Evolutionary conservation across 192 early-diverging fungal species (phyloP).

Genomic region (Dispira simplex): DNA sequence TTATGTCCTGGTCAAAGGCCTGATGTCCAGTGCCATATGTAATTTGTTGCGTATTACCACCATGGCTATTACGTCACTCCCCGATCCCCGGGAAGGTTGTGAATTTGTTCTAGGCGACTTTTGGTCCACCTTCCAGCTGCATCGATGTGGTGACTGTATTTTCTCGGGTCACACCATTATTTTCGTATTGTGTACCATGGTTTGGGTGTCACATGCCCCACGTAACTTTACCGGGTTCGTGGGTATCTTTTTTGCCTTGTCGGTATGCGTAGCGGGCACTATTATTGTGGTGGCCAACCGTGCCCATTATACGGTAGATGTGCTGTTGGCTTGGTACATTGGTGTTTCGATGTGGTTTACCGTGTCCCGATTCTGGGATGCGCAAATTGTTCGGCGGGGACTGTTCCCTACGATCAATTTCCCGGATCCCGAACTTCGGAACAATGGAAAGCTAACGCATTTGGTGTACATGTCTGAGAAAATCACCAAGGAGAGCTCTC

Average conservation of each 20-base stretch:
- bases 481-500: too few species aligned
- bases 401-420: constrained; percentile 29
- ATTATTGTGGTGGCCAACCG: constrained; percentile 43
- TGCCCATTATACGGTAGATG: constrained; percentile 46
- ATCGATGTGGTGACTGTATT: constrained; percentile 48
- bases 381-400: constrained; percentile 27
- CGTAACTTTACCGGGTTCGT: constrained; percentile 15
- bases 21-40: constrained; percentile 33
- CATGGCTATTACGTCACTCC: constrained; percentile 47
- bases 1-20: constrained; percentile 33
- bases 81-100: constrained; percentile 41
- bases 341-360: constrained; percentile 32
- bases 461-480: neutral
- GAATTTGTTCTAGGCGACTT: constrained; percentile 34
- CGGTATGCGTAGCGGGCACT: constrained; percentile 33
- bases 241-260: constrained; percentile 25
- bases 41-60: constrained; percentile 41
- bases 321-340: constrained; percentile 42
- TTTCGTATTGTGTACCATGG: constrained; percentile 38
- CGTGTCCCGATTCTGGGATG: constrained; percentile 35
- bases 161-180: constrained; percentile 50
- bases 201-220: constrained; percentile 41
- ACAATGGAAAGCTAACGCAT: neutral
- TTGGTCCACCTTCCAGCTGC: constrained; percentile 37
- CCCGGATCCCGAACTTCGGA: constrained; percentile 12